Evolutionary conservation across 441 rosid species (phyloP), one percentile per base, ranked within the genome.

Genomic region (Adansonia madagascariensis): DNA sequence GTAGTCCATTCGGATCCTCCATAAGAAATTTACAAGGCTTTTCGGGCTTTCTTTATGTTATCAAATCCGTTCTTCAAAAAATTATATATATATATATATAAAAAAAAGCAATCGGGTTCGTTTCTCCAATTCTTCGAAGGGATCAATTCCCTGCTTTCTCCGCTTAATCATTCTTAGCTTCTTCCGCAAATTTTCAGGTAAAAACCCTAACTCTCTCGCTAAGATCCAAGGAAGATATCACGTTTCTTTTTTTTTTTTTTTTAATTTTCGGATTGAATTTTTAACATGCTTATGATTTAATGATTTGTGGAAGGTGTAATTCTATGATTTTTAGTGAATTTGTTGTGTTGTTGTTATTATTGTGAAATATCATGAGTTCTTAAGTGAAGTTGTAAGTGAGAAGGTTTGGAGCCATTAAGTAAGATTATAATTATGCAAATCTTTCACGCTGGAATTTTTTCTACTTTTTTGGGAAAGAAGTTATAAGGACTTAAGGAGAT

Each of bases 171-270:
- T 50, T 80, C 14, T 53, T 20, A 63, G 57, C 77, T 44, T 46
- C 20, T 62, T 17, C 50, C 55, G 41, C 56, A 75, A 68, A 75
- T 41, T 78, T 53, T 63, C 85, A 80, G 83, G 86, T 83, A 14
- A 74, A 68, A 81, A 27, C 61, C 79, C 41, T 35, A 35, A 35
- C 41, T 35, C 41, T 35, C 41, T 35, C 41, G 41, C 41, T 35
- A 71, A 73, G 75, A 41, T 73, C 66, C 14, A 2, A 9, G 39
- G 35, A 46, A 68, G 22, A 2, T 44, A 4, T 44, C 9, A 46
- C 4, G 43, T 61, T 27, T 61, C 43, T 31, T 62, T 31, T 41
- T 2, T 24, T 12, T 6, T 0, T 2, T 5, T 66, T 67, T 55
- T 6, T 63, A 64, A 17, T n/a, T 5, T 31, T 35, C 27, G 8